These are phyloP conservation scores for Allium fistulosum DNA, from an alignment of 106 monocot species.

Conservation along the genomic window DNA sequence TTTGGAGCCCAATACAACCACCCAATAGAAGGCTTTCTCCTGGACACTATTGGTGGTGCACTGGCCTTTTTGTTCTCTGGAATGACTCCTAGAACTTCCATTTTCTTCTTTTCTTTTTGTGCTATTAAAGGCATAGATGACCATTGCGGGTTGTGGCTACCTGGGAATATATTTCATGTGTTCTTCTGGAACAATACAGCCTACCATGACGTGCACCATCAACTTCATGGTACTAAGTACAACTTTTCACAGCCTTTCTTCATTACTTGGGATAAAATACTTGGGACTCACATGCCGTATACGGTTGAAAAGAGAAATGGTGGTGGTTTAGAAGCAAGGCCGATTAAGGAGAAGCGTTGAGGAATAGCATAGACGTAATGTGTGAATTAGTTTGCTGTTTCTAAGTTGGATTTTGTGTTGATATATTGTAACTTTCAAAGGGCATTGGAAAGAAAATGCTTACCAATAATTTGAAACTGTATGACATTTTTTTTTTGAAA, in stretches of 20 bases:
- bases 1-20: constrained; percentile 15
- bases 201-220: constrained; percentile 17
- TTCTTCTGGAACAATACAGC: constrained; percentile 16
- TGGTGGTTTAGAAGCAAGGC: constrained; percentile 25
- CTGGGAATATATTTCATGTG: constrained; percentile 7
- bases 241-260: constrained; percentile 19
- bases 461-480: too few relatives aligned
- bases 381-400: too few relatives aligned
- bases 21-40: constrained; percentile 5
- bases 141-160: constrained; percentile 19
- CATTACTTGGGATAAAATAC: constrained; percentile 19
- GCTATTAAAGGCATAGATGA: constrained; percentile 7
- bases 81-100: constrained; percentile 10
- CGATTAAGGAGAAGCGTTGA: constrained; percentile 1
- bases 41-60: constrained; percentile 1
- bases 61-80: constrained; percentile 8
- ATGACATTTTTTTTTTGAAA: too few relatives aligned
- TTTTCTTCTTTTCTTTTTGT: constrained; percentile 15
- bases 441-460: too few relatives aligned
- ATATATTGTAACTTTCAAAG: too few relatives aligned
- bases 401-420: too few relatives aligned
- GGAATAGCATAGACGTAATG: too few relatives aligned
- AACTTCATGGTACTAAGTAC: constrained; percentile 14
- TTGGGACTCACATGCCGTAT: constrained; percentile 32
- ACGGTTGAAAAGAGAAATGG: constrained; percentile 20